Percentiles rank a stretch among this genome's conserved stretches.
Conservation (phyloP, 1,139 yeast genomes). For the Kluyveromyces sp. region DNA sequence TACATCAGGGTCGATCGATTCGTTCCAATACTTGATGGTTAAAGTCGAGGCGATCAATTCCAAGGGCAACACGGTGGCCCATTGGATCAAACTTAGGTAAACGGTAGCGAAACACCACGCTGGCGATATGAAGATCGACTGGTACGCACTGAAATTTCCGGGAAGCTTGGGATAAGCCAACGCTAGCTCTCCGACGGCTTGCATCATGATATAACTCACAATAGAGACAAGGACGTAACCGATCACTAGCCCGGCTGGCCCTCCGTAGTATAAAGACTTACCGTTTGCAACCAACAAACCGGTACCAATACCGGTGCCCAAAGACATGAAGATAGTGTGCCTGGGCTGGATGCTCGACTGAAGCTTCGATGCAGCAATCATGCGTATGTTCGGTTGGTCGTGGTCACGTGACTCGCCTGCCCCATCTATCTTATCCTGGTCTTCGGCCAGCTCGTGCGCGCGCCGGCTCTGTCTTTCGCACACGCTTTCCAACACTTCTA, state of each 20-base stretch:
- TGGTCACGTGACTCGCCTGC: slow-evolving; percentile 2
- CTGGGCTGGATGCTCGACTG: slow-evolving; percentile 44
- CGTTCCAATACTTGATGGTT: slow-evolving; percentile 61
- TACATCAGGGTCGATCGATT: slow-evolving; percentile 51
- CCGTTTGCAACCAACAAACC: slow-evolving; percentile 75
- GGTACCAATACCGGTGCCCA: slow-evolving; percentile 80
- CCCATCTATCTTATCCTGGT: background rate
- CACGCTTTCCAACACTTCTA: background rate
- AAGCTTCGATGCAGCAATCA: slow-evolving; percentile 23
- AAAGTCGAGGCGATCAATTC: slow-evolving; percentile 74
- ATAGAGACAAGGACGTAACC: slow-evolving; percentile 63
- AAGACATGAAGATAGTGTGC: slow-evolving; percentile 61
- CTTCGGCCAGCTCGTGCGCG: background rate
- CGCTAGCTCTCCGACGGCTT: slow-evolving; percentile 77
- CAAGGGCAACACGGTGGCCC: slow-evolving; percentile 71
- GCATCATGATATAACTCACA: slow-evolving; percentile 64
- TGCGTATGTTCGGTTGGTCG: background rate
- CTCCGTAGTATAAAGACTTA: slow-evolving; percentile 55
- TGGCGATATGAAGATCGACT: slow-evolving; percentile 56
- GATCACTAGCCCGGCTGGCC: slow-evolving; percentile 69
- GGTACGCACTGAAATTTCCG: slow-evolving; percentile 69
- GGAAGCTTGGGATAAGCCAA: slow-evolving; percentile 66
- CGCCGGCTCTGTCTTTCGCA: background rate
- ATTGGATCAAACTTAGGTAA: slow-evolving; percentile 73
- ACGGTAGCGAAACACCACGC: slow-evolving; percentile 79